Percentiles rank a stretch among this genome's conserved stretches.
Conservation (phyloP, 2,329 filamentous ascomycete species). For the Claviceps sp. region DNA sequence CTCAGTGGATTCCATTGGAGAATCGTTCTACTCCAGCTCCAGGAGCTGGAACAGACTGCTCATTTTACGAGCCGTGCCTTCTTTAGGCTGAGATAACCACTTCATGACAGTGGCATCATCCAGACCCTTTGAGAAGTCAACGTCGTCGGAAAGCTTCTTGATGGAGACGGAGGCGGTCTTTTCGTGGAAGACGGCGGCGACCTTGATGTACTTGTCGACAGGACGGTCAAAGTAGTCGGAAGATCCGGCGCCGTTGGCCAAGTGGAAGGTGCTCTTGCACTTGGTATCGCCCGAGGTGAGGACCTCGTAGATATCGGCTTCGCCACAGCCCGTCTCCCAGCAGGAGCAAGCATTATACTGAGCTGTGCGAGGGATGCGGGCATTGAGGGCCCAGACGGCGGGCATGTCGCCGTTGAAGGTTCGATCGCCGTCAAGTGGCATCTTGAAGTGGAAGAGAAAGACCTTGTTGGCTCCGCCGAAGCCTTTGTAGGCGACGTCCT, state of each 20-base stretch:
- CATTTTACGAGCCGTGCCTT: conserved; percentile 2
- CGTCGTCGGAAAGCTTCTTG: conserved; percentile 32
- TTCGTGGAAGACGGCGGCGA: conserved; percentile 48
- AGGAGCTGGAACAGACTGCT: conserved; percentile 13
- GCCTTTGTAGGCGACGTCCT: conserved; percentile 42
- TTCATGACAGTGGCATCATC: conserved; percentile 23
- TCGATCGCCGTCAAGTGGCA: conserved; percentile 47
- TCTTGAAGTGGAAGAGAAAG: conserved; percentile 61
- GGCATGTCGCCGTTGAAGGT: conserved; percentile 53
- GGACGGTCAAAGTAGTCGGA: conserved; percentile 63
- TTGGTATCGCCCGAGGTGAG: conserved; percentile 50
- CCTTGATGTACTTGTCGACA: conserved; percentile 42
- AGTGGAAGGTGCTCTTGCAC: conserved; percentile 59
- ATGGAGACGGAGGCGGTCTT: conserved; percentile 39
- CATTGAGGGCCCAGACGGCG: conserved; percentile 65
- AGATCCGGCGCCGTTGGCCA: conserved; percentile 48
- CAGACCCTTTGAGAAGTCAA: conserved; percentile 27
- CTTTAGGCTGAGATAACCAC: conserved; percentile 16
- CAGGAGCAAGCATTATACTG: conserved; percentile 64
- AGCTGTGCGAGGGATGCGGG: conserved; percentile 52
- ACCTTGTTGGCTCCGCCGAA: conserved; percentile 58
- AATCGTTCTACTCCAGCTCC: no score
- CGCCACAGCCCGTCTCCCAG: conserved; percentile 56
- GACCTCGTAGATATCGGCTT: conserved; percentile 65
- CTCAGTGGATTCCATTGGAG: no score